Evolutionary conservation across 257 asterid genomes (phyloP), one percentile per base, ranked within the genome.

Genomic region (Eustoma russellianum): DNA sequence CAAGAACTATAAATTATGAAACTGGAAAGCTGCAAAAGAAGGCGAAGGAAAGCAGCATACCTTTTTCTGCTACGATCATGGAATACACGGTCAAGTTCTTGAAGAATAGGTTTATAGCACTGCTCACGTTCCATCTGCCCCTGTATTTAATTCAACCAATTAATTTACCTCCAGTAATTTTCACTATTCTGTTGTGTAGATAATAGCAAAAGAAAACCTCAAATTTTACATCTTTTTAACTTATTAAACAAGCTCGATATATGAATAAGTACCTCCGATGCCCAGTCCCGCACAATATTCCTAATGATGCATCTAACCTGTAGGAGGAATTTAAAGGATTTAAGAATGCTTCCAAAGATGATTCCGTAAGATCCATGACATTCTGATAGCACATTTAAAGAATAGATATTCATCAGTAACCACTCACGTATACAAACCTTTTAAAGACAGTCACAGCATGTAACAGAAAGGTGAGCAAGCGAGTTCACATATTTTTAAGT

Each of bases 251-350:
- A 15, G 45, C 43, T 45, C 41, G 48, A 34, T 30, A 63, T 4
- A 34, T 48, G 11, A 48, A 61, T 48, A 17, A 71, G 50, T 74
- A 91, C 98, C 98, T 87, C 98, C 28, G 83, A 62, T 47, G 93
- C 95, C 98, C 98, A 91, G 72, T 91, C 98, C 78, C 98, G 79
- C 65, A 91, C 93, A 65, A 87, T 87, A 62, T 87, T 87, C 76
- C 98, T 79, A 65, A 91, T 81, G 65, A 91, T 83, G 79, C 98
- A 84, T 38, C 98, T 83, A 57, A 91, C 97, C 98, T 91, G 82
- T 17, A 33, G 67, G 62, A 65, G 5, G 9, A 17, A 7, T 35
- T 24, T n/a, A 46, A 19, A 8, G 9, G 7, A 38, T 38, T 38
- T 11, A 38, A 11, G 9, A 38, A 38, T 11, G 7, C 12, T 11